Conservation (phyloP, 495 filamentous ascomycete genomes). For the Neurospora sp. region DNA sequence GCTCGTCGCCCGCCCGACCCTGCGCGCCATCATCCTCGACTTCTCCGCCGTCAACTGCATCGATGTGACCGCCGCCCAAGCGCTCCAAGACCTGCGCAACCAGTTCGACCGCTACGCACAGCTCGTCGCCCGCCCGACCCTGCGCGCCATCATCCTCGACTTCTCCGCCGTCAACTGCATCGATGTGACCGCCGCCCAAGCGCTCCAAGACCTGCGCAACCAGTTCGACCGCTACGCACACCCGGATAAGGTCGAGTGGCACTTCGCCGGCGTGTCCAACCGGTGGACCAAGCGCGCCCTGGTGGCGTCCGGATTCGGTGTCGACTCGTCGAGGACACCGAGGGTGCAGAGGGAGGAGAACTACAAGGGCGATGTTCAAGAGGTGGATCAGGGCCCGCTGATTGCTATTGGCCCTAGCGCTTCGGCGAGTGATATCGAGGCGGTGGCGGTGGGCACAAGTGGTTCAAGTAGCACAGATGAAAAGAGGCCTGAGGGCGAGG, state of each 20-base stretch:
- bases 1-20: too few relatives aligned
- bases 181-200: conserved; percentile 39
- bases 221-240: conserved; percentile 40
- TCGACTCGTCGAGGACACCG: conserved; percentile 1
- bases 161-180: conserved; percentile 38
- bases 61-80: too few relatives aligned
- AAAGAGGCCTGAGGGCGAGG: conserved; percentile 2
- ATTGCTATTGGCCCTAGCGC: conserved; percentile 10
- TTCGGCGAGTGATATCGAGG: neutral
- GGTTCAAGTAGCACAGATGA: neutral
- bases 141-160: conserved; percentile 41
- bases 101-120: too few relatives aligned
- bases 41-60: too few relatives aligned
- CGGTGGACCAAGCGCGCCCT: conserved; percentile 41
- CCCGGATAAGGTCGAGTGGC: conserved; percentile 39
- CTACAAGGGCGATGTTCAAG: neutral
- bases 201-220: conserved; percentile 37
- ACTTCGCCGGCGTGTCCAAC: conserved; percentile 39
- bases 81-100: too few relatives aligned
- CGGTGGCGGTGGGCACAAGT: neutral
- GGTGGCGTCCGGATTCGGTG: conserved; percentile 38
- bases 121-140: conserved; percentile 26
- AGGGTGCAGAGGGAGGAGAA: conserved; percentile 4
- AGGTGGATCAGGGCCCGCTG: conserved; percentile 5
- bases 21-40: too few relatives aligned